A percentile compares a stretch with the other conserved stretches of the same genome.
phyloP scores from a whole-genome alignment of 2,329 filamentous ascomycete species.

The Aspergillus sp. region DNA sequence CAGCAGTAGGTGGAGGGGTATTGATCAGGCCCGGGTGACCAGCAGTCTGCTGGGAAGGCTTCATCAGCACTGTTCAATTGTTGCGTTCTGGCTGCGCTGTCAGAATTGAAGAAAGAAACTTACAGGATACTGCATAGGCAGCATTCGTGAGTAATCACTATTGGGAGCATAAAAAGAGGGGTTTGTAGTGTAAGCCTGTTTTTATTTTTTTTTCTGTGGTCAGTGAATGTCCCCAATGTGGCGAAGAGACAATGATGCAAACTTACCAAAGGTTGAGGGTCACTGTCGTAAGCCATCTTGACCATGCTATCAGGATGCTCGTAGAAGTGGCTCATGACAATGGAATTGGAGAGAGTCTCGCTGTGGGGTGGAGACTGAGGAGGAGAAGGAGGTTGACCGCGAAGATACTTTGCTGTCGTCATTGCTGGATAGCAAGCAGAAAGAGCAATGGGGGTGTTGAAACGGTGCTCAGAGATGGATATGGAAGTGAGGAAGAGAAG shows the following conservation, averaged over 20 bases:
- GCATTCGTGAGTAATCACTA: conserved; percentile 10
- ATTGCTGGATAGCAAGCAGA: neutral
- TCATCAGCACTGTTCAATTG: neutral
- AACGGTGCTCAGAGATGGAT: neutral
- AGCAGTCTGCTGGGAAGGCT: neutral
- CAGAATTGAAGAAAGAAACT: conserved; percentile 1
- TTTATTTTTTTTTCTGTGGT: neutral
- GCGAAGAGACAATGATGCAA: neutral
- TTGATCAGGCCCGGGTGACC: conserved; percentile 10
- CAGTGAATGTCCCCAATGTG: neutral
- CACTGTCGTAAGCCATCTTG: conserved; percentile 2
- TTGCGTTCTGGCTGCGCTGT: conserved; percentile 5
- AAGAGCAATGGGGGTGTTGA: no score
- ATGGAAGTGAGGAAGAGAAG: neutral
- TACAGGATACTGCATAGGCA: conserved; percentile 18
- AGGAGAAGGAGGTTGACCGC: conserved; percentile 21
- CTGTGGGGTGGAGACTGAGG: conserved; percentile 22
- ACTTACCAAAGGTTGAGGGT: conserved; percentile 17
- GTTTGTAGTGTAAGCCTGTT: conserved; percentile 14
- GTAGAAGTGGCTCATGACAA: neutral
- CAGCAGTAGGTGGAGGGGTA: conserved; percentile 18
- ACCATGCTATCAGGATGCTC: neutral
- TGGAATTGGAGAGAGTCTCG: conserved; percentile 11
- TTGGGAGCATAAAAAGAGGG: conserved; percentile 8
- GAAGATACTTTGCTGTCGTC: conserved; percentile 10